A percentile compares a stretch with the other conserved stretches of the same genome.
phyloP scores from a whole-genome alignment of 108 stramenopile genomes.

The Tribonema minus region DNA sequence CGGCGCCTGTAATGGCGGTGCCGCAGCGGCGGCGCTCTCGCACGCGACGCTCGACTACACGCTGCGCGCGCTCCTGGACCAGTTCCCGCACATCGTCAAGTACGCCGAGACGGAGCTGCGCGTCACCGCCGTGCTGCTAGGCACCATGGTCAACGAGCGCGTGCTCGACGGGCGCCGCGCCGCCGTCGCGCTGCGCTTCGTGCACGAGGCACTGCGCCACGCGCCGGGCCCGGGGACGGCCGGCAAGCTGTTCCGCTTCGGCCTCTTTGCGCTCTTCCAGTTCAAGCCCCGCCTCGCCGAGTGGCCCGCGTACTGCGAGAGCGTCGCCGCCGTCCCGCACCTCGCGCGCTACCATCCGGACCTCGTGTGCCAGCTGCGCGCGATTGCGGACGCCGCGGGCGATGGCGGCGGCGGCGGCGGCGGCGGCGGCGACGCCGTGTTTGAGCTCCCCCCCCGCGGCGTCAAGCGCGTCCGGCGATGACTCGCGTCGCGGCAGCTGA shows the following conservation, averaged over 20 bases:
- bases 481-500: too few species aligned
- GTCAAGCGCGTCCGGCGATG: too few species aligned
- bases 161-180: constrained; percentile 86
- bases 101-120: constrained; percentile 93
- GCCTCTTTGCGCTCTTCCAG: constrained; percentile 90
- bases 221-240: constrained; percentile 61
- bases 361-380: constrained; percentile 55
- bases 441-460: too few species aligned
- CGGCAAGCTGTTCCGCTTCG: constrained; percentile 92
- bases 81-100: constrained; percentile 90
- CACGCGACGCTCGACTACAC: constrained; percentile 92
- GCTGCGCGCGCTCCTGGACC: constrained; percentile 91
- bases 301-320: constrained; percentile 94
- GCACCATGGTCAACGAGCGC: constrained; percentile 86
- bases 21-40: constrained; percentile 69
- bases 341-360: constrained; percentile 71
- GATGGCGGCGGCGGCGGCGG: too few species aligned
- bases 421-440: too few species aligned
- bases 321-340: constrained; percentile 89
- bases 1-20: background rate
- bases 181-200: constrained; percentile 90
- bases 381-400: too few species aligned
- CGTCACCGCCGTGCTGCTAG: constrained; percentile 90
- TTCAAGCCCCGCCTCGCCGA: constrained; percentile 83
- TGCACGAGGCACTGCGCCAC: constrained; percentile 88